phyloP scores from a whole-genome alignment of 2,329 filamentous ascomycete species.

The Trichoderma koningiopsis region DNA sequence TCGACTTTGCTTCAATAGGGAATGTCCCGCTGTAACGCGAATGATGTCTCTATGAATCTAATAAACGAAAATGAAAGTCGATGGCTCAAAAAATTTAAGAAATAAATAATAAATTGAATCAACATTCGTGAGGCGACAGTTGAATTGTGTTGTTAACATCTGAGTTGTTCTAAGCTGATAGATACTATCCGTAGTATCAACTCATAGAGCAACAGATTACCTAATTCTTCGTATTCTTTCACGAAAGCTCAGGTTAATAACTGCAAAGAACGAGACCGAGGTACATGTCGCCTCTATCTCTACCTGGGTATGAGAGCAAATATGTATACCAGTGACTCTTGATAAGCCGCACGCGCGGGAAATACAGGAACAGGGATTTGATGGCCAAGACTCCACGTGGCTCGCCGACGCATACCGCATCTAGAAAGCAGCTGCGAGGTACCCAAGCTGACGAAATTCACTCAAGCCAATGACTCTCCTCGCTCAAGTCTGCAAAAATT shows the following conservation, averaged over 20 bases:
- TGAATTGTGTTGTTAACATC: background rate
- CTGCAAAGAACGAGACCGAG: background rate
- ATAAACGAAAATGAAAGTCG: background rate
- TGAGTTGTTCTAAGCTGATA: background rate
- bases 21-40: background rate
- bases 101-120: background rate
- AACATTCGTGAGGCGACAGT: background rate
- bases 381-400: conserved; percentile 13
- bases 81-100: background rate
- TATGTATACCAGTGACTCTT: background rate
- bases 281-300: background rate
- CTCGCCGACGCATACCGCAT: conserved; percentile 24
- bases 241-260: background rate
- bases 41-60: background rate
- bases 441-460: background rate
- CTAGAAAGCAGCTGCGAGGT: conserved; percentile 11
- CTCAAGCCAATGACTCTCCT: background rate
- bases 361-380: conserved; percentile 14
- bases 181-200: too few relatives aligned
- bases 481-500: background rate
- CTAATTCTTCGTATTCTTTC: background rate
- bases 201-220: too few relatives aligned
- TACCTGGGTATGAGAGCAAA: background rate
- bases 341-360: background rate
- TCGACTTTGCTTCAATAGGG: background rate